Conservation (phyloP, 2,329 filamentous ascomycete species). For the Hypoxylon rubiginosum region DNA sequence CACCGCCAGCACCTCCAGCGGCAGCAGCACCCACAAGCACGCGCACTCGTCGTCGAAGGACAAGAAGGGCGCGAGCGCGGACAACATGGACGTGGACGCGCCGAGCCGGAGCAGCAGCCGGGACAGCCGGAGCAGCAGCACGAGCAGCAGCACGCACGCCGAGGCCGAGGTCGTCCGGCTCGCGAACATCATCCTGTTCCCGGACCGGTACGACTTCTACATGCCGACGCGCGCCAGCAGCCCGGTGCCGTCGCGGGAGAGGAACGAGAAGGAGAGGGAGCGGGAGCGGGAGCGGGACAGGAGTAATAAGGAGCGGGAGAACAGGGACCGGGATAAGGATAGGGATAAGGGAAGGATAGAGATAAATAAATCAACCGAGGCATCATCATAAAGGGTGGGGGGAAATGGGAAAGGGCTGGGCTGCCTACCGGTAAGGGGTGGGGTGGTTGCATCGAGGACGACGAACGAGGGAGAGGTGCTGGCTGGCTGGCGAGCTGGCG, state of each 20-base stretch:
- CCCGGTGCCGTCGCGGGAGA: constrained; percentile 38
- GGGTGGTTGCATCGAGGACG: constrained; percentile 6
- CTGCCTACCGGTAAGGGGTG: constrained; percentile 1
- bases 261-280: constrained; percentile 30
- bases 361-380: constrained; percentile 26
- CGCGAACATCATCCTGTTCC: constrained; percentile 70
- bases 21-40: constrained; percentile 37
- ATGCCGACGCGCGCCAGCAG: constrained; percentile 57
- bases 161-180: constrained; percentile 67
- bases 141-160: constrained; percentile 53
- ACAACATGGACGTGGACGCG: constrained; percentile 37
- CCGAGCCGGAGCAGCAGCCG: constrained; percentile 41
- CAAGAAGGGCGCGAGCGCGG: constrained; percentile 32
- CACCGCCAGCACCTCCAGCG: constrained; percentile 48
- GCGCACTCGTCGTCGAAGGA: constrained; percentile 35
- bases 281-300: constrained; percentile 33
- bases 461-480: background rate
- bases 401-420: background rate
- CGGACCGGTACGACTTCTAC: constrained; percentile 64
- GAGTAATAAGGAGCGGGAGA: constrained; percentile 21
- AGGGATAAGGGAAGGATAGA: constrained; percentile 22
- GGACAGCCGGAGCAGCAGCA: constrained; percentile 42
- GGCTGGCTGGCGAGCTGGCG: too few species aligned
- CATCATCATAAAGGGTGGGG: constrained; percentile 12
- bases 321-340: constrained; percentile 11